Evolutionary conservation across 2,329 filamentous ascomycete genomes (phyloP), one percentile per base, ranked within the genome.

Genomic region (Microsporum audouinii): DNA sequence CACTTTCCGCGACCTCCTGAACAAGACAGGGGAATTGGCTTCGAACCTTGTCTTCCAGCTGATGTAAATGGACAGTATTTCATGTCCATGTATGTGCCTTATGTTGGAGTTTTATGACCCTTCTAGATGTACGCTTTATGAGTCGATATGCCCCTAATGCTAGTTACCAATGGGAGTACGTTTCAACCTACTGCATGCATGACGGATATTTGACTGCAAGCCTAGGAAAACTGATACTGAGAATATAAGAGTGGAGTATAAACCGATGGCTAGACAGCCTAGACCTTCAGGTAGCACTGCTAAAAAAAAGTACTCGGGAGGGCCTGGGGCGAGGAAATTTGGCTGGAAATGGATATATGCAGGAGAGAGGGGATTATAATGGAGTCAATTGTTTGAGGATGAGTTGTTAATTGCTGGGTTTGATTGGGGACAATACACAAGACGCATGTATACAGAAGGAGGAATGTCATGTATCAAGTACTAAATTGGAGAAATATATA

Each of bases 1-100:
- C 65, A 67, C n/a, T 69, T 68, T 76, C 62, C 69, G 72, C 23
- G 68, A 70, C 3, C 64, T 76, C 57, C 57, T 76, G 58, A 73
- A 76, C 60, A 65, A 66, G 49, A 71, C 70, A 38, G 71, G 72
- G 1, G 74, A 76, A 64, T 65, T 76, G 66, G 74, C 73, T 27
- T 75, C 73, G 38, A 73, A 75, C 66, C 66, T 76, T 65, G 71
- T 76, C 33, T 76, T 73, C 63, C 71, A 73, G 31, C 71, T 75
- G 72, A 75, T 75, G 72, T 71, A 64, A 69, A 60, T 39, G 14
- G 57, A 23, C 7, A 23, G 36, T 56, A 5, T 61, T 27, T 23
- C 33, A 33, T 58, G n/a, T 53, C n/a, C n/a, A 23, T 36, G n/a
- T 49, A 23, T 36, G n/a, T 49, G 1, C 43, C 34, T 59, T 61